Evolutionary conservation across 495 filamentous ascomycete species (phyloP).

Genomic region (Aspergillus carlsbadensis): DNA sequence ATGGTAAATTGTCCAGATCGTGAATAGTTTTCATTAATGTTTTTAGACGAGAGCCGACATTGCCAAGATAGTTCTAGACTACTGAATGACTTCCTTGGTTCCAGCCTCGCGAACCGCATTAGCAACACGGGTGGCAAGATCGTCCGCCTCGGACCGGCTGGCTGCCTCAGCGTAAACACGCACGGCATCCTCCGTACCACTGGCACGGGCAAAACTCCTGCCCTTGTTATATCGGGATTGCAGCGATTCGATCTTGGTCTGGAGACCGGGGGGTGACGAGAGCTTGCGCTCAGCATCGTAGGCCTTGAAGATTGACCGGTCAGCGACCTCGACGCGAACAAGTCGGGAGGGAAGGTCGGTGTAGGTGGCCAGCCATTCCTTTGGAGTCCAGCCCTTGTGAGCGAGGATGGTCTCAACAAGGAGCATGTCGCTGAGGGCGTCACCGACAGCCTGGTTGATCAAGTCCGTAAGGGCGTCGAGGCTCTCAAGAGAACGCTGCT

Average conservation of each 20-base stretch:
- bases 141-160: constrained; percentile 77
- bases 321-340: constrained; percentile 81
- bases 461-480: constrained; percentile 79
- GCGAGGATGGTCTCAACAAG: constrained; percentile 93
- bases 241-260: constrained; percentile 78
- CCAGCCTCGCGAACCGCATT: constrained; percentile 60
- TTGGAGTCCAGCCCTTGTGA: constrained; percentile 86
- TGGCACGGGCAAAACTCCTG: constrained; percentile 85
- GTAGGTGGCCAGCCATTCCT: constrained; percentile 92
- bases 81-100: constrained; percentile 24
- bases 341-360: constrained; percentile 95
- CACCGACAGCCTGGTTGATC: constrained; percentile 97
- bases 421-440: constrained; percentile 94
- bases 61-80: constrained; percentile 1
- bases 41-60: constrained; percentile 3
- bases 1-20: constrained; percentile 6
- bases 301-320: constrained; percentile 84
- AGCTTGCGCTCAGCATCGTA: constrained; percentile 90
- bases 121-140: constrained; percentile 79
- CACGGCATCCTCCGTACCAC: constrained; percentile 94
- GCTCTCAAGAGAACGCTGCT: constrained; percentile 78
- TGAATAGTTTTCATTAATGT: constrained; percentile 4
- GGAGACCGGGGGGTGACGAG: constrained; percentile 72
- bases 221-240: constrained; percentile 91
- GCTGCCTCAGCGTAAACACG: constrained; percentile 97